phyloP scores from a whole-genome alignment of 2,329 filamentous ascomycete genomes.

The Penicillium digitatum region DNA sequence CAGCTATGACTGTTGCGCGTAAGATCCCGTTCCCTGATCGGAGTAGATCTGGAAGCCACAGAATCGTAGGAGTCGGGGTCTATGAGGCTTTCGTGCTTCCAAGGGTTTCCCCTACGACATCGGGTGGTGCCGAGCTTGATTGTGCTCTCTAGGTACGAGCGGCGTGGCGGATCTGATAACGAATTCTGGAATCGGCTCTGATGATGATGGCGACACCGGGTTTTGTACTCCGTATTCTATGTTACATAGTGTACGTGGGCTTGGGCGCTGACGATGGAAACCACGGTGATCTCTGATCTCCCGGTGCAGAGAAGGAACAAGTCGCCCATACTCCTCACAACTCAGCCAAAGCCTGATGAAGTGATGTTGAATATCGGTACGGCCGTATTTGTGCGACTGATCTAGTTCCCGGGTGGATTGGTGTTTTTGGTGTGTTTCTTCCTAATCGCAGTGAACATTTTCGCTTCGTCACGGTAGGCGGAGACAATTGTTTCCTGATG shows the following conservation, averaged over 20 bases:
- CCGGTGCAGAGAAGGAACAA: background rate
- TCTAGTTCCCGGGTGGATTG: constrained; percentile 29
- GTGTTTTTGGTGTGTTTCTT: constrained; percentile 22
- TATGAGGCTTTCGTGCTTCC: background rate
- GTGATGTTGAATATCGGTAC: constrained; percentile 34
- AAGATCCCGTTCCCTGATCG: constrained; percentile 18
- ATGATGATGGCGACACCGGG: background rate
- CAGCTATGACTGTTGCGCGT: constrained; percentile 34
- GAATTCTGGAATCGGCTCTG: background rate
- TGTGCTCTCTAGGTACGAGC: background rate
- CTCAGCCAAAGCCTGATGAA: constrained; percentile 15
- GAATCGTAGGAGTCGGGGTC: constrained; percentile 1
- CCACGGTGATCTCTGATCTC: background rate
- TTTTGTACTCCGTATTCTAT: background rate
- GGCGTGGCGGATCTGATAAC: background rate
- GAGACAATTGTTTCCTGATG: constrained; percentile 24
- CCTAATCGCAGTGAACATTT: constrained; percentile 30
- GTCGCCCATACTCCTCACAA: background rate
- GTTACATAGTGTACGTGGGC: background rate
- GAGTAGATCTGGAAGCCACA: constrained; percentile 15
- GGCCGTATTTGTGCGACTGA: constrained; percentile 35
- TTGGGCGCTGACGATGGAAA: background rate
- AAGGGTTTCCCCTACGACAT: background rate
- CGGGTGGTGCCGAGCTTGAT: background rate
- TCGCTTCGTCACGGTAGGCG: constrained; percentile 31